These are phyloP conservation scores for Cotoneaster glaucophyllus DNA, from an alignment of 306 rosid species.

Conservation along the genomic window DNA sequence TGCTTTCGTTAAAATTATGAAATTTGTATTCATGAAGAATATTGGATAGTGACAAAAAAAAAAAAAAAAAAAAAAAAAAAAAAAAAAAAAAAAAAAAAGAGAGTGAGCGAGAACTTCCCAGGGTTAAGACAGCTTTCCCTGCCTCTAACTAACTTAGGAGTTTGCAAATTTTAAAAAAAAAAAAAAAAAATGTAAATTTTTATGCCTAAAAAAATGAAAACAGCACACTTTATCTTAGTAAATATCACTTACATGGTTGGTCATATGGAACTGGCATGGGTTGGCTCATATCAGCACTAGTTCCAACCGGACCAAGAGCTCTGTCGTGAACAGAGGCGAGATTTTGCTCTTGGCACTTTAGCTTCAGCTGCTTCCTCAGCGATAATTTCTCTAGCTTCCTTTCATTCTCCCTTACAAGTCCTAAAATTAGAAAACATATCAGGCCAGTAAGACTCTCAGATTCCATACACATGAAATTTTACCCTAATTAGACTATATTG, in stretches of 20 bases:
- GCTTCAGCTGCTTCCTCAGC: slow-evolving; percentile 81
- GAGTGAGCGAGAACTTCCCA: neutral
- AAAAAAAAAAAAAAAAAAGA: too few relatives aligned
- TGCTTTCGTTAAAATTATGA: too few relatives aligned
- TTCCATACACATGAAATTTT: slow-evolving; percentile 2
- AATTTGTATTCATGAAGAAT: neutral
- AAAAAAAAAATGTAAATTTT: neutral
- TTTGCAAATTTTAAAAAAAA: neutral
- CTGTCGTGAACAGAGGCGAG: slow-evolving; percentile 44
- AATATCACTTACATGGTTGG: slow-evolving; percentile 49
- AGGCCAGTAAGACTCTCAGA: slow-evolving; percentile 12
- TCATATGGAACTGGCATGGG: slow-evolving; percentile 33
- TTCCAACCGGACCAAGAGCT: slow-evolving; percentile 46
- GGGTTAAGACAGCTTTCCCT: neutral
- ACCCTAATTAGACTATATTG: neutral
- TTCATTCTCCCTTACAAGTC: too few relatives aligned
- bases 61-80: neutral
- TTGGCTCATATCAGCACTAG: slow-evolving; percentile 39
- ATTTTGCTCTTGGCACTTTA: slow-evolving; percentile 90
- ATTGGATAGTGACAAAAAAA: neutral
- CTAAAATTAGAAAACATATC: slow-evolving; percentile 42
- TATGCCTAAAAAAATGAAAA: neutral
- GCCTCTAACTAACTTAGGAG: neutral
- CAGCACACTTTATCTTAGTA: neutral
- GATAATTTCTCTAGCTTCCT: slow-evolving; percentile 84